Evolutionary conservation across 805 yeast genomes (phyloP).

Genomic region (Wickerhamiella bombiphila): DNA sequence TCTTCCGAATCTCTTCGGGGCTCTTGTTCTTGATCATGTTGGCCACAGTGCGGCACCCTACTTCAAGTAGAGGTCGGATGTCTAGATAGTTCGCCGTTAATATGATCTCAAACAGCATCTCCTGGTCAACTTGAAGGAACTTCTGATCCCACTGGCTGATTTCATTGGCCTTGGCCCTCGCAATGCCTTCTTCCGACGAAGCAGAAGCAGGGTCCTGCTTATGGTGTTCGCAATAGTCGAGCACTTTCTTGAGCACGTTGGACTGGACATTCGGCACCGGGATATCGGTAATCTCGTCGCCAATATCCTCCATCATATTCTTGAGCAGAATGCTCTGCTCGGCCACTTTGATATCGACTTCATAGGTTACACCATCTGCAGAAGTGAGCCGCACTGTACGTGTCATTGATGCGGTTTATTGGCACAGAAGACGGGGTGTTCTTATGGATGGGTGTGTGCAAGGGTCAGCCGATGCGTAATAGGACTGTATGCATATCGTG

Average conservation of each 20-base stretch:
- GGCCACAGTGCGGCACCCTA: constrained; percentile 36
- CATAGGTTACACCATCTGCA: constrained; percentile 18
- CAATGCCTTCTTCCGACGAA: constrained; percentile 39
- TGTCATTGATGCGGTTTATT: too few relatives aligned
- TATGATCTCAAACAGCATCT: constrained; percentile 34
- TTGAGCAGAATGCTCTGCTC: constrained; percentile 74
- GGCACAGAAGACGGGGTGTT: too few relatives aligned
- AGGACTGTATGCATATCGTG: too few relatives aligned
- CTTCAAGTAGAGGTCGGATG: constrained; percentile 31
- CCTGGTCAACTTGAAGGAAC: constrained; percentile 80
- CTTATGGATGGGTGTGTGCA: too few relatives aligned
- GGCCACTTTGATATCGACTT: constrained; percentile 44
- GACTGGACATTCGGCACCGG: constrained; percentile 72
- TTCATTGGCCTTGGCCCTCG: constrained; percentile 71
- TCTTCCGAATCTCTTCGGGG: constrained; percentile 33
- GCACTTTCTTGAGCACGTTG: constrained; percentile 65
- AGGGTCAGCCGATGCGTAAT: too few relatives aligned
- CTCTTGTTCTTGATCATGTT: constrained; percentile 33
- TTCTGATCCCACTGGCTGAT: constrained; percentile 93
- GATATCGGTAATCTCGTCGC: constrained; percentile 56
- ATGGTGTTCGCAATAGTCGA: constrained; percentile 95
- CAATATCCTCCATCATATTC: constrained; percentile 66
- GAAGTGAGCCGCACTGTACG: constrained; percentile 12
- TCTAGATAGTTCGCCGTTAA: constrained; percentile 35
- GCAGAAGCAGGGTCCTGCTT: constrained; percentile 53